These are phyloP conservation scores for Rhodamnia rubescens DNA, from an alignment of 345 rosid species.

Conservation along the genomic window DNA sequence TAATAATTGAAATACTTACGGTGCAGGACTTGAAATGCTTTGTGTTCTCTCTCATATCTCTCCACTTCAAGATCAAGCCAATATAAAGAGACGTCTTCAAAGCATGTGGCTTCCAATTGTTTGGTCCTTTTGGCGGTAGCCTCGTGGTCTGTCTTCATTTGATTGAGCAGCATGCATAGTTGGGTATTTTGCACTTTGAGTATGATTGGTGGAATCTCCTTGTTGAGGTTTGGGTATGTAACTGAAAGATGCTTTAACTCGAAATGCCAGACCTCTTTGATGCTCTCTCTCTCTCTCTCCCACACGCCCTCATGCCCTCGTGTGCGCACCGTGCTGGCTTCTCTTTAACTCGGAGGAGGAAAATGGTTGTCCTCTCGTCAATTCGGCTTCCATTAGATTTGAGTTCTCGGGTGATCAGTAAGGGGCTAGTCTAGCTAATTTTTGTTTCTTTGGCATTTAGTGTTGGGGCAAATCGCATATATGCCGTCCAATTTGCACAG, in stretches of 20 bases:
- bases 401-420: not conserved
- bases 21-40: constrained; percentile 99
- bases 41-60: constrained; percentile 97
- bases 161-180: not conserved
- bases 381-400: not conserved
- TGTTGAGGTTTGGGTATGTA: not conserved
- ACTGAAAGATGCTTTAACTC: not conserved
- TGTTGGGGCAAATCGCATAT: not conserved
- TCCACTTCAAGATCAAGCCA: constrained; percentile 99
- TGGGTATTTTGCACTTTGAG: not conserved
- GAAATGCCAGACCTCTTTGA: not conserved
- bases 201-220: not conserved
- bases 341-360: not conserved
- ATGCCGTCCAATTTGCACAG: not conserved
- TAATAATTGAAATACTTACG: not conserved
- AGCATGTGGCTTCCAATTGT: not conserved
- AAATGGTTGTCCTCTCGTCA: not conserved
- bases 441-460: not conserved
- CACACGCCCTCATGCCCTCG: not conserved
- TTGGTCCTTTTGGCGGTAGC: not conserved
- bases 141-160: not conserved
- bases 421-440: not conserved
- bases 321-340: not conserved
- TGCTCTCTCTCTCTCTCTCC: not conserved
- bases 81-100: constrained; percentile 22